These are phyloP conservation scores for Aspergillus cavernicola DNA, from an alignment of 495 filamentous ascomycete species.

Conservation along the genomic window DNA sequence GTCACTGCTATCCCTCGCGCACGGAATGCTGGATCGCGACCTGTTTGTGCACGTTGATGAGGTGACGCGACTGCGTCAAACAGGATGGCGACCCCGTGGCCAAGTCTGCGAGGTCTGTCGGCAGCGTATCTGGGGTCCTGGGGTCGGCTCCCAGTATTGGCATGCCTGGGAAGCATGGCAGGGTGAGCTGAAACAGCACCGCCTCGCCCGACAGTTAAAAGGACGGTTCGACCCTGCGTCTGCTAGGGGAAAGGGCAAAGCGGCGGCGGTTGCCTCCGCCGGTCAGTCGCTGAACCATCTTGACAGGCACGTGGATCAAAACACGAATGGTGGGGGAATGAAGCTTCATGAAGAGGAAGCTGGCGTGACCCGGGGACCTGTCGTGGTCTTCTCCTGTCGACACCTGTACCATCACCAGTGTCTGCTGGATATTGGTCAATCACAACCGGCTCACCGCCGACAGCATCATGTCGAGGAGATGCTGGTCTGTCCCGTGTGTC, in stretches of 20 bases:
- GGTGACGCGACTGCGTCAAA: constrained; percentile 69
- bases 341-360: constrained; percentile 18
- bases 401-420: constrained; percentile 52
- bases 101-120: constrained; percentile 86
- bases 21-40: constrained; percentile 82
- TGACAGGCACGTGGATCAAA: constrained; percentile 14
- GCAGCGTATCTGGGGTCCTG: constrained; percentile 83
- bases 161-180: constrained; percentile 72
- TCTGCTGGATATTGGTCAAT: constrained; percentile 31
- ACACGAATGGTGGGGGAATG: constrained; percentile 11
- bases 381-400: constrained; percentile 53
- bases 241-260: constrained; percentile 43
- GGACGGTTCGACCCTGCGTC: constrained; percentile 26
- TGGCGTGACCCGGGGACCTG: constrained; percentile 25
- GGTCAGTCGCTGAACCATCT: constrained; percentile 18
- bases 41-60: constrained; percentile 81
- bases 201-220: constrained; percentile 28
- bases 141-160: constrained; percentile 73
- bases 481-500: constrained; percentile 25
- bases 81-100: constrained; percentile 82
- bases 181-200: constrained; percentile 36
- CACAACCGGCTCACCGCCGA: constrained; percentile 17
- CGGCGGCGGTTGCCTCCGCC: constrained; percentile 23
- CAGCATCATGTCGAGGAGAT: constrained; percentile 17
- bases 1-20: constrained; percentile 78